Percentiles rank a stretch among this genome's conserved stretches.
These are phyloP conservation scores for Colletotrichum orchidophilum DNA, from an alignment of 2,329 filamentous ascomycete genomes.

Conservation along the genomic window DNA sequence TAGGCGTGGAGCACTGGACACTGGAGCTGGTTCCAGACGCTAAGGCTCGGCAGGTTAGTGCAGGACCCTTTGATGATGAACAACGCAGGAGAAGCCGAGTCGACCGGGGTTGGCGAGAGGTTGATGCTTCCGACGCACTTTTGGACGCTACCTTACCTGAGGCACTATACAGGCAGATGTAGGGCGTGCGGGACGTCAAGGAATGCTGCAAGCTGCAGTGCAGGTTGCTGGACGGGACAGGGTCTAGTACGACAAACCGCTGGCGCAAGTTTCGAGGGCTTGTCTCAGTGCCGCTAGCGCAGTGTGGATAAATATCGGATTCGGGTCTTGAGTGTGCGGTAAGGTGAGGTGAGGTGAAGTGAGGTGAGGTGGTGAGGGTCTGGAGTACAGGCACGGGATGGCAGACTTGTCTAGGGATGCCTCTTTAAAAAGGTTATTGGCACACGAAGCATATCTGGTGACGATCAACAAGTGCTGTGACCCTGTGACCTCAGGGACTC, in stretches of 20 bases:
- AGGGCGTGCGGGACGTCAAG: background rate
- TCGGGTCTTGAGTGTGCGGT: background rate
- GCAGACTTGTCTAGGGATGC: background rate
- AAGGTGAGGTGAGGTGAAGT: background rate
- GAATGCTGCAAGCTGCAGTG: constrained; percentile 9
- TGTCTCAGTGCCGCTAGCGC: constrained; percentile 23
- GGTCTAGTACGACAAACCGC: constrained; percentile 16
- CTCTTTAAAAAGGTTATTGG: background rate
- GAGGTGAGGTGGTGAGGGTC: background rate
- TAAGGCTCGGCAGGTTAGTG: background rate
- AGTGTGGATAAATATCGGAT: background rate
- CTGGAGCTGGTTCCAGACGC: constrained; percentile 7
- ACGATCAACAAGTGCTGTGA: background rate
- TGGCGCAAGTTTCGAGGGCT: constrained; percentile 25
- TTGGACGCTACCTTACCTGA: no score
- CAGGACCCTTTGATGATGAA: background rate
- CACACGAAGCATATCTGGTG: background rate
- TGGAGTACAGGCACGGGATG: background rate
- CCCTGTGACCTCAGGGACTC: background rate
- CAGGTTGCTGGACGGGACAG: constrained; percentile 11
- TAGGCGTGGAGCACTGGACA: background rate
- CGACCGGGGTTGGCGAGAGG: background rate
- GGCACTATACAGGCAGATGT: no score
- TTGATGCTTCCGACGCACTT: background rate
- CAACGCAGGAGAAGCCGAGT: constrained; percentile 18